Evolutionary conservation across 305 asterid species (phyloP), one percentile per base, ranked within the genome.

Genomic region (Fraxinus sp.): DNA sequence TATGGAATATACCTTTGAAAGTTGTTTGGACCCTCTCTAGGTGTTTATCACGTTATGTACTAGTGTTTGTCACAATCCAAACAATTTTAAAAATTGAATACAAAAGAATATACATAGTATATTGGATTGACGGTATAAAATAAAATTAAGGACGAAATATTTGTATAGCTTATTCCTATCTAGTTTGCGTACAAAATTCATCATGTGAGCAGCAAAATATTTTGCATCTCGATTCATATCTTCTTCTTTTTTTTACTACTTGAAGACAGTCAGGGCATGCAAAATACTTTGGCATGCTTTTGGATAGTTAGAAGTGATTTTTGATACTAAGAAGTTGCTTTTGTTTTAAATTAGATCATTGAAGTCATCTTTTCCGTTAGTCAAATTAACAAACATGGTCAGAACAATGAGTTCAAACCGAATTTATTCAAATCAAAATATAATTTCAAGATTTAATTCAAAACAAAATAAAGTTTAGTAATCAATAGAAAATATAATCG

Each of bases 1-100:
- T 82, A 36, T 77, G 74, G 84, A 30, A 62, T 59, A 80, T 75
- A 16, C 78, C 66, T 59, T 72, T 9, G 66, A 72, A 77, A 62
- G 49, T 64, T 84, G 43, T 52, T 79, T 75, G 80, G 52, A 78
- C 26, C 22, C 49, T 35, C 85, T 64, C 78, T 33, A 73, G 81
- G 87, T 84, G 41, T 80, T 80, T 84, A 70, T 81, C 74, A 55
- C 30, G 26, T 10, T 20, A 39, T 32, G 35, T 2, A 71, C 20
- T 26, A 83, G 68, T 66, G 80, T 26, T 71, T 14, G 32, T 79
- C 74, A 33, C 79, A 18, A 24, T 81, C 79, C 77, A 0, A 70
- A 28, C 37, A 68, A 68, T 28, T 11, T 68, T 10, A 62, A 24
- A 8, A 28, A 3, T 68, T 26, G n/a, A 26, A 26, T 26, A 70